A percentile compares a stretch with the other conserved stretches of the same genome.
Evolutionary conservation across 148 eudicot species (phyloP).

Genomic region (Rhododendron henanense): DNA sequence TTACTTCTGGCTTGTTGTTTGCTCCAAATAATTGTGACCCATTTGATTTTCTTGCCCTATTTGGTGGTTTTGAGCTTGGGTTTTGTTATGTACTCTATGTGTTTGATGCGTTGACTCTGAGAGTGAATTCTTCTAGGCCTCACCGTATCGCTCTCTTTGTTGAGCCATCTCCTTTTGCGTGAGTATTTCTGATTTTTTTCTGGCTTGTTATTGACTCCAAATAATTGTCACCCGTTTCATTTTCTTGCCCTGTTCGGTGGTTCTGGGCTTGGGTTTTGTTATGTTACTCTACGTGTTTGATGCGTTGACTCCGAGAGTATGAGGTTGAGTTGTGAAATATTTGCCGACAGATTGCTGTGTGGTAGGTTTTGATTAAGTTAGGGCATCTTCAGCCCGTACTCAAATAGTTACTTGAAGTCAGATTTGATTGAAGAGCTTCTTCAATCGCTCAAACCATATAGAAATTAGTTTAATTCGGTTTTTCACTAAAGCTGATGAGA

Average conservation of each 20-base stretch:
- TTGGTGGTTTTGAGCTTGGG: slow-evolving; percentile 11
- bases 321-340: background rate
- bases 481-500: background rate
- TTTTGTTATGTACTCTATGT: slow-evolving; percentile 39
- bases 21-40: background rate
- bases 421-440: background rate
- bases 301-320: background rate
- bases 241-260: background rate
- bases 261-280: slow-evolving; percentile 27
- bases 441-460: background rate
- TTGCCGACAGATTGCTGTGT: background rate
- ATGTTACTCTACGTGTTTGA: slow-evolving; percentile 31
- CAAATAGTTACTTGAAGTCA: background rate
- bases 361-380: background rate
- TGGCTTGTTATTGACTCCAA: background rate
- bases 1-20: background rate
- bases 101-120: slow-evolving; percentile 33
- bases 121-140: slow-evolving; percentile 39
- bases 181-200: slow-evolving; percentile 34
- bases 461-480: background rate
- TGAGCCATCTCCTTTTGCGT: slow-evolving; percentile 98
- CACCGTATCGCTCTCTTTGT: slow-evolving; percentile 93
- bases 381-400: background rate
- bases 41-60: background rate
- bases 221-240: background rate